Evolutionary conservation across 116 monocot species (phyloP).

Genomic region (Phalaenopsis hybrid): DNA sequence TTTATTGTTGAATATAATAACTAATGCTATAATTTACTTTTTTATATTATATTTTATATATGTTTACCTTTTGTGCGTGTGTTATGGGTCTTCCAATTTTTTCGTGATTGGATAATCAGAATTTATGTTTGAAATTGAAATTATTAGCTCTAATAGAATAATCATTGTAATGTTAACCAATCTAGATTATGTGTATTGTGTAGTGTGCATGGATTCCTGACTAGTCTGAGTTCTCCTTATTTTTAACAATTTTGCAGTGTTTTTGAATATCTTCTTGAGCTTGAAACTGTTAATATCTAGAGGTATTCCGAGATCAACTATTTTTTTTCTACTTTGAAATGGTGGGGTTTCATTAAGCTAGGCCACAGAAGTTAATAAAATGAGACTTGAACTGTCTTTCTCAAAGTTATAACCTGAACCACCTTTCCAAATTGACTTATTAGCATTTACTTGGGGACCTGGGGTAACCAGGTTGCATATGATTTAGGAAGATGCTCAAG

Average conservation of each 20-base stretch:
- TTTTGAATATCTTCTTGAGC: not conserved
- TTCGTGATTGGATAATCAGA: too few relatives aligned
- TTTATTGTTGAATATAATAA: too few relatives aligned
- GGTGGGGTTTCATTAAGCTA: not conserved
- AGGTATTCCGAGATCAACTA: not conserved
- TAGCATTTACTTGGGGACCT: not conserved
- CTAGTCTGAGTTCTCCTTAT: not conserved
- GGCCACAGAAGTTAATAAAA: not conserved
- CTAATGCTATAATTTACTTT: too few relatives aligned
- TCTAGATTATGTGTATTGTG: too few relatives aligned
- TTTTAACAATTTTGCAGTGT: not conserved
- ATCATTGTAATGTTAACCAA: too few relatives aligned
- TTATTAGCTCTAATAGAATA: too few relatives aligned
- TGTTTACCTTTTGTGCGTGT: too few relatives aligned
- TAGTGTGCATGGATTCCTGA: too few relatives aligned
- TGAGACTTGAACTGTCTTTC: not conserved
- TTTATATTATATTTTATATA: too few relatives aligned
- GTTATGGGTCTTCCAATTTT: too few relatives aligned
- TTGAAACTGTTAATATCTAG: not conserved
- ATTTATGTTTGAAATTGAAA: too few relatives aligned
- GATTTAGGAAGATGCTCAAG: not conserved
- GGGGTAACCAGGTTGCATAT: not conserved
- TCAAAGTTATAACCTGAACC: not conserved
- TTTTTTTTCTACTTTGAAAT: not conserved
- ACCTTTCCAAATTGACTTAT: not conserved